Conservation (phyloP, 192 early-diverging fungal species). For the Umbelopsis sp. region DNA sequence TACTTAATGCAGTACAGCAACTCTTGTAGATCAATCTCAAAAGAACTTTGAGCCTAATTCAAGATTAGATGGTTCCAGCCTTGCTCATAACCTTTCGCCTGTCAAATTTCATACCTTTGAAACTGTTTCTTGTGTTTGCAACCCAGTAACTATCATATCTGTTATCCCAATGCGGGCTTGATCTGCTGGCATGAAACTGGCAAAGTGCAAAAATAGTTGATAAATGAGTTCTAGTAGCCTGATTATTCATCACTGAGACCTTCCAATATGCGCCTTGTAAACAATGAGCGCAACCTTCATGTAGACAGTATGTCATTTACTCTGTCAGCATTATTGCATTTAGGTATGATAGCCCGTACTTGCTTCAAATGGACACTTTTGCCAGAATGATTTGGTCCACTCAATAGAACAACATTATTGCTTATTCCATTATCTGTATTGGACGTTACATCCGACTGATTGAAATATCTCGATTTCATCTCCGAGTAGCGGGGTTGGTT, state of each 20-base stretch:
- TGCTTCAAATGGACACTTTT: slow-evolving; percentile 79
- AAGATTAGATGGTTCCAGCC: not conserved
- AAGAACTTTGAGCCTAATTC: slow-evolving; percentile 66
- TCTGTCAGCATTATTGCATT: too few relatives aligned
- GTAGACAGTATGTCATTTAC: too few relatives aligned
- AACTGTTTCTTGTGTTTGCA: slow-evolving; percentile 72
- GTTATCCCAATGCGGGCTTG: slow-evolving; percentile 71
- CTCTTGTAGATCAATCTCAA: slow-evolving; percentile 75
- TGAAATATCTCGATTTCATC: not conserved
- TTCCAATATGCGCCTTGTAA: slow-evolving; percentile 90
- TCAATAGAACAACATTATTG: slow-evolving; percentile 65
- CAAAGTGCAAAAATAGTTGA: not conserved
- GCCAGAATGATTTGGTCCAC: slow-evolving; percentile 86
- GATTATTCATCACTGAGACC: slow-evolving; percentile 27
- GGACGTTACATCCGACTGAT: not conserved
- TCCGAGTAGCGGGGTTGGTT: not conserved
- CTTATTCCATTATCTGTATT: not conserved
- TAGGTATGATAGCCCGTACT: slow-evolving; percentile 22
- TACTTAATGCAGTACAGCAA: slow-evolving; percentile 51
- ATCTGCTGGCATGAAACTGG: slow-evolving; percentile 81
- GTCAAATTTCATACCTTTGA: slow-evolving; percentile 47
- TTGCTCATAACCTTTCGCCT: not conserved
- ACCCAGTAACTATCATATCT: slow-evolving; percentile 77
- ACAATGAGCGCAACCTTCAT: slow-evolving; percentile 72
- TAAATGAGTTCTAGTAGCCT: not conserved